phyloP scores from a whole-genome alignment of 2,329 filamentous ascomycete genomes.

The Helotiales sp. region DNA sequence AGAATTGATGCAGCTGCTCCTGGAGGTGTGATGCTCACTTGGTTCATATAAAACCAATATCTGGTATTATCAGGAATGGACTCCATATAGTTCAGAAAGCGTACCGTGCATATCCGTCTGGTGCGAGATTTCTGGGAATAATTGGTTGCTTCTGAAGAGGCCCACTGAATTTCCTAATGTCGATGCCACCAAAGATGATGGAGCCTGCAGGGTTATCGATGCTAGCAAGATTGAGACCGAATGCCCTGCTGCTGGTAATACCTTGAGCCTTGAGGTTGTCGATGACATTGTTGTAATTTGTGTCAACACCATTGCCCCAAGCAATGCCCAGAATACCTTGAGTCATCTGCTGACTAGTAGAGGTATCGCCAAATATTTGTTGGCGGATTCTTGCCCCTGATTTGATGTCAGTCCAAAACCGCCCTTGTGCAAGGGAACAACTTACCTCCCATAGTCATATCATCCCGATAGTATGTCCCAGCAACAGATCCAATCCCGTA shows the following conservation, averaged over 20 bases:
- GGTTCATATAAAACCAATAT: conserved; percentile 21
- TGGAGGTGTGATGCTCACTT: conserved; percentile 12
- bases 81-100: background rate
- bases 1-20: conserved; percentile 2
- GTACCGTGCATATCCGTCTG: conserved; percentile 13
- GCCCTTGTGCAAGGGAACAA: background rate
- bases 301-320: conserved; percentile 3
- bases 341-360: background rate
- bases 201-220: conserved; percentile 15
- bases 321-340: conserved; percentile 15
- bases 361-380: conserved; percentile 6
- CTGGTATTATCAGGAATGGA: background rate
- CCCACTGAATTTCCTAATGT: conserved; percentile 19
- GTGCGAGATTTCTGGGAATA: conserved; percentile 9
- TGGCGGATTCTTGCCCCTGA: background rate
- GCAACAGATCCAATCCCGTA: conserved; percentile 13
- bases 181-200: conserved; percentile 25
- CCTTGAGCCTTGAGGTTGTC: conserved; percentile 16
- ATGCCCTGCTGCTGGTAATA: conserved; percentile 15
- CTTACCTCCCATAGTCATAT: conserved; percentile 14
- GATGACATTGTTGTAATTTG: conserved; percentile 14
- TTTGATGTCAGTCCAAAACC: background rate
- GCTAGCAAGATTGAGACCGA: conserved; percentile 17
- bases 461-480: conserved; percentile 14
- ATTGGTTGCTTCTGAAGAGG: conserved; percentile 16